These are phyloP conservation scores for Fusarium sp. DNA, from an alignment of 2,329 filamentous ascomycete genomes.

Conservation along the genomic window DNA sequence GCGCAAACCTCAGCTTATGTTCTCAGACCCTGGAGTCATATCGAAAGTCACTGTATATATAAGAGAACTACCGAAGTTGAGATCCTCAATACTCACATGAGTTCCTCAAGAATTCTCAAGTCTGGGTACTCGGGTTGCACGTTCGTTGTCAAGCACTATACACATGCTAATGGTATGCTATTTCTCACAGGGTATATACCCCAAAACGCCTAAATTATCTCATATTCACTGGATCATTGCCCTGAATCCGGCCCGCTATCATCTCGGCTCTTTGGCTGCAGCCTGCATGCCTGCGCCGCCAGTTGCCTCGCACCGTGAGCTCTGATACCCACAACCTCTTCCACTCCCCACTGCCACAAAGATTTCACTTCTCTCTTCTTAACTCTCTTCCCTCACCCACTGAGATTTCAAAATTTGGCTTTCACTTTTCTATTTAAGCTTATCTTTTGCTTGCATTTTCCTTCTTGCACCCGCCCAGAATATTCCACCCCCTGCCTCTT, in stretches of 20 bases:
- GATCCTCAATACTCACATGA: neutral
- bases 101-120: neutral
- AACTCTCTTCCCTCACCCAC: neutral
- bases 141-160: neutral
- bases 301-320: slow-evolving; percentile 8
- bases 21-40: neutral
- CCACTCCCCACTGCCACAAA: neutral
- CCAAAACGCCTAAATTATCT: rapidly evolving
- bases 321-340: neutral
- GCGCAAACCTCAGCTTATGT: neutral
- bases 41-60: neutral
- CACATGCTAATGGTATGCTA: neutral
- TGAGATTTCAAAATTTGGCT: rapidly evolving
- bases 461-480: neutral
- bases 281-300: neutral
- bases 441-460: neutral
- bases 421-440: rapidly evolving
- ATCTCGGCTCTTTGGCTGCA: neutral
- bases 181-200: neutral
- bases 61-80: rapidly evolving
- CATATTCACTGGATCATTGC: no score
- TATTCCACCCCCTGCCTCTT: no score
- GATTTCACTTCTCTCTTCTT: neutral
- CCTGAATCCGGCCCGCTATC: neutral
- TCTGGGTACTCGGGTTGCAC: neutral